phyloP scores from a whole-genome alignment of 2,329 filamentous ascomycete species.

The Aspergillus candidus region DNA sequence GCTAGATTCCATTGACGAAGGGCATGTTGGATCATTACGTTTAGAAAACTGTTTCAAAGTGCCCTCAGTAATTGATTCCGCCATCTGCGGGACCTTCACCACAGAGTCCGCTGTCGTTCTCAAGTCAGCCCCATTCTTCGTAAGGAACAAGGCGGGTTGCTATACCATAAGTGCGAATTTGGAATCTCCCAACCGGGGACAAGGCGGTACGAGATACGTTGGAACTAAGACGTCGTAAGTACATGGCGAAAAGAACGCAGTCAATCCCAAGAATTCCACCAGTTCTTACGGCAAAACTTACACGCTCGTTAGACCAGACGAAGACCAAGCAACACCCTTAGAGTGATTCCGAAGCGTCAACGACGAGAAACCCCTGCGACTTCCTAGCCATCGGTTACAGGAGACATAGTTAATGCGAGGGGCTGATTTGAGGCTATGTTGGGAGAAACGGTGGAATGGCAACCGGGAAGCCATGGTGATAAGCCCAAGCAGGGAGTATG shows the following conservation, averaged over 20 bases:
- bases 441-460: constrained; percentile 30
- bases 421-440: constrained; percentile 26
- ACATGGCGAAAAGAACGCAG: too few relatives aligned
- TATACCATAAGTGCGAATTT: constrained; percentile 35
- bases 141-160: too few relatives aligned
- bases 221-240: background rate
- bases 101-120: constrained; percentile 61
- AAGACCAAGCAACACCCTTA: constrained; percentile 6
- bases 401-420: constrained; percentile 23
- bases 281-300: constrained; percentile 20
- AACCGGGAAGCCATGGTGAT: constrained; percentile 36
- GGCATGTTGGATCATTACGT: constrained; percentile 38
- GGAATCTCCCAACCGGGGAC: constrained; percentile 22
- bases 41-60: constrained; percentile 95
- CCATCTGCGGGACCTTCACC: constrained; percentile 96
- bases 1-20: constrained; percentile 2
- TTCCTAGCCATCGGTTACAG: constrained; percentile 14
- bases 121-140: too few relatives aligned
- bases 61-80: constrained; percentile 95
- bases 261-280: too few relatives aligned
- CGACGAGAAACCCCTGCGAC: constrained; percentile 23
- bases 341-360: constrained; percentile 15
- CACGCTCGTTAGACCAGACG: constrained; percentile 21
- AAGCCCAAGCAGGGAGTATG: background rate
- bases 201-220: constrained; percentile 19